Evolutionary conservation across 208 protist species (phyloP).

Genomic region (Leptomonas pyrrhocoris): DNA sequence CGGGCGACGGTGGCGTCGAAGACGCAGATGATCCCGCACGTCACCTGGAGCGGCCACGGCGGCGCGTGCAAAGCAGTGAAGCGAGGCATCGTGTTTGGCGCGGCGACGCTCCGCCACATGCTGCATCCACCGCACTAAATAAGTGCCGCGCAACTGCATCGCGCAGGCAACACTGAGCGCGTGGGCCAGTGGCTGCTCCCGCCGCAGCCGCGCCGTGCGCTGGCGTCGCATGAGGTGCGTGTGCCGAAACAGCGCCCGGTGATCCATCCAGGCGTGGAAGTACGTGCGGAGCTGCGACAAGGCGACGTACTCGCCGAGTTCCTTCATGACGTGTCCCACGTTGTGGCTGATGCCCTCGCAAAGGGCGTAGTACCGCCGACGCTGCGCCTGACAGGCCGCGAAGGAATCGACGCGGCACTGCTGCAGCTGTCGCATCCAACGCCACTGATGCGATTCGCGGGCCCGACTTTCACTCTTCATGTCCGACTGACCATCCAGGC

Average conservation of each 20-base stretch:
- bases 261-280: slow-evolving; percentile 58
- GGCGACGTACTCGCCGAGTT: slow-evolving; percentile 42
- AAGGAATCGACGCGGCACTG: slow-evolving; percentile 51
- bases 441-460: slow-evolving; percentile 46
- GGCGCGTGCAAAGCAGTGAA: slow-evolving; percentile 20
- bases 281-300: slow-evolving; percentile 33
- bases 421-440: slow-evolving; percentile 56
- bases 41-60: background rate
- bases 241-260: slow-evolving; percentile 46
- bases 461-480: slow-evolving; percentile 33
- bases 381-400: slow-evolving; percentile 63
- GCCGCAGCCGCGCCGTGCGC: slow-evolving; percentile 38
- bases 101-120: slow-evolving; percentile 12
- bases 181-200: slow-evolving; percentile 19
- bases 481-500: slow-evolving; percentile 54
- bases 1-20: slow-evolving; percentile 1
- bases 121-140: slow-evolving; percentile 36
- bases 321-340: slow-evolving; percentile 45
- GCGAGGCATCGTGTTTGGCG: slow-evolving; percentile 13
- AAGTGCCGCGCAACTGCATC: slow-evolving; percentile 18
- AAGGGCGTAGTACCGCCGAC: slow-evolving; percentile 56
- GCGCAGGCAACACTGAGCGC: background rate
- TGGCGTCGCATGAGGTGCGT: slow-evolving; percentile 59
- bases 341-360: slow-evolving; percentile 43
- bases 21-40: background rate